phyloP scores from a whole-genome alignment of 495 filamentous ascomycete genomes.

The Penicillium bialowiezense region DNA sequence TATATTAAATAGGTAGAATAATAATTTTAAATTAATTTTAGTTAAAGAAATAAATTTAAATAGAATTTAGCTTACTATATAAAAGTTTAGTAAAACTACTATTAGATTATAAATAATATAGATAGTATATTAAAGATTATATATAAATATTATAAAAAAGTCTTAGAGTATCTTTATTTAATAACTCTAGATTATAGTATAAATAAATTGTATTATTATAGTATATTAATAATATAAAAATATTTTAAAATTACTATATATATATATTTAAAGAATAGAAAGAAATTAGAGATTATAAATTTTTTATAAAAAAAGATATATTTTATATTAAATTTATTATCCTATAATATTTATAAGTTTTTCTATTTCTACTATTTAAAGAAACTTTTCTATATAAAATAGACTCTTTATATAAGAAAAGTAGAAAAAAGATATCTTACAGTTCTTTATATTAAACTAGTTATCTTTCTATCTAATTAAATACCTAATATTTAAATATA shows the following conservation, averaged over 20 bases:
- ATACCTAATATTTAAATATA: background rate
- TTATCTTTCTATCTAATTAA: background rate
- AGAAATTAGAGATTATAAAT: conserved; percentile 4
- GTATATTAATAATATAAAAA: conserved; percentile 8
- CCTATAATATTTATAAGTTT: background rate
- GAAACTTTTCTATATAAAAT: background rate
- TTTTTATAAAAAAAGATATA: conserved; percentile 2
- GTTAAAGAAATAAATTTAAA: conserved; percentile 3
- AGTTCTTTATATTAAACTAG: background rate
- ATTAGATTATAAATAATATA: conserved; percentile 2
- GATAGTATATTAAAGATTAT: conserved; percentile 8
- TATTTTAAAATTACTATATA: conserved; percentile 2
- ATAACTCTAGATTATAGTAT: background rate
- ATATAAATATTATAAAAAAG: background rate
- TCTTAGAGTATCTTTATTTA: conserved; percentile 7
- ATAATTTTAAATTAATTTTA: conserved; percentile 3
- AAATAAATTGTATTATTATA: conserved; percentile 1
- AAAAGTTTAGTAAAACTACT: conserved; percentile 1
- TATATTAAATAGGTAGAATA: conserved; percentile 4
- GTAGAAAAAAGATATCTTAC: background rate
- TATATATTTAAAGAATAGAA: conserved; percentile 39
- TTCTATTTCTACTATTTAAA: background rate
- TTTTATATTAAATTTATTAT: background rate
- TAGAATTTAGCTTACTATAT: conserved; percentile 1
- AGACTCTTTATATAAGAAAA: too few species aligned